Percentiles rank a stretch among this genome's conserved stretches.
Conservation (phyloP, 176 grass and related monocot genomes). For the Triticum urartu region DNA sequence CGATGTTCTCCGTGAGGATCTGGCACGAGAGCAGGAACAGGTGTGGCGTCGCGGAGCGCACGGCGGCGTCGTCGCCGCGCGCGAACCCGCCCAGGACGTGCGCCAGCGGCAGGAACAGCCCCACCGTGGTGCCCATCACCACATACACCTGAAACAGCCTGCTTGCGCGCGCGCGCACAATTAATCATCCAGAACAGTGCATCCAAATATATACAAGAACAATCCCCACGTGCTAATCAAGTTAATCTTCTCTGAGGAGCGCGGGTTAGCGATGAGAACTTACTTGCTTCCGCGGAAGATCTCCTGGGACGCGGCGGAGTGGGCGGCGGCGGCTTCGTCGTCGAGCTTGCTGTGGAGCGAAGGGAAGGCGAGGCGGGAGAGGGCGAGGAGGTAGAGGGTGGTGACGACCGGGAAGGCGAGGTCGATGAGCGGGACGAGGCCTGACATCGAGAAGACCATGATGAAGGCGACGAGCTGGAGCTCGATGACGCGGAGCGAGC, state of each 20-base stretch:
- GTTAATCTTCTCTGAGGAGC: neutral
- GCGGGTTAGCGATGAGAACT: neutral
- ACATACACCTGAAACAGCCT: slow-evolving; percentile 68
- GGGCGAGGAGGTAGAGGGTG: slow-evolving; percentile 56
- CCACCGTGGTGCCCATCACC: slow-evolving; percentile 64
- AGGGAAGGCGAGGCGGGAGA: slow-evolving; percentile 81
- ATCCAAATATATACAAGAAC: neutral
- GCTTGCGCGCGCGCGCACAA: neutral
- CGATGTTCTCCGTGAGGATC: slow-evolving; percentile 90
- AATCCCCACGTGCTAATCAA: neutral
- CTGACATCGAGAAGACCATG: slow-evolving; percentile 94
- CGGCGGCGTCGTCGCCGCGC: slow-evolving; percentile 62
- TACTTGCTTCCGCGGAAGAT: slow-evolving; percentile 51
- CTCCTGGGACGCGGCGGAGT: slow-evolving; percentile 20
- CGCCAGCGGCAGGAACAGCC: slow-evolving; percentile 84
- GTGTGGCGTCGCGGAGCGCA: slow-evolving; percentile 75
- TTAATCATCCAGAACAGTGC: neutral
- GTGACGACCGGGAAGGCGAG: slow-evolving; percentile 65
- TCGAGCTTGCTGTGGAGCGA: slow-evolving; percentile 28
- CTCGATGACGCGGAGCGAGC: slow-evolving; percentile 86
- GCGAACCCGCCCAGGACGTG: slow-evolving; percentile 94
- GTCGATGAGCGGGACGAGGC: slow-evolving; percentile 77
- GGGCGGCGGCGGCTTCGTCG: slow-evolving; percentile 2
- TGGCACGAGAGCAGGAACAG: slow-evolving; percentile 91
- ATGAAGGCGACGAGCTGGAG: slow-evolving; percentile 94